A percentile compares a stretch with the other conserved stretches of the same genome.
Evolutionary conservation across 2,329 filamentous ascomycete genomes (phyloP).

Genomic region (Parafenestella ontariensis): DNA sequence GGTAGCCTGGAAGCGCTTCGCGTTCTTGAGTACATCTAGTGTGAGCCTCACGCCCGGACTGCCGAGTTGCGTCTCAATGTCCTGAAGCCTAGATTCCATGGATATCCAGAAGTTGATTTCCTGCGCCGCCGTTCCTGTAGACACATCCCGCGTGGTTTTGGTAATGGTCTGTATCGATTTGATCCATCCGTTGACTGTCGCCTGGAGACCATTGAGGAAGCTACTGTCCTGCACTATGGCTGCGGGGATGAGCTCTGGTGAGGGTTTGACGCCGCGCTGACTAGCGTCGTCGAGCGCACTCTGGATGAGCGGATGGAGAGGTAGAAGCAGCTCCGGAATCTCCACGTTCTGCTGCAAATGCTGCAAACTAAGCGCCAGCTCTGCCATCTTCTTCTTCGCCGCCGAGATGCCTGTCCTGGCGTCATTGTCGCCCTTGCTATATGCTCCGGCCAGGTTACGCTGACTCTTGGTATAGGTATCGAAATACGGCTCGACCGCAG

Average conservation of each 20-base stretch:
- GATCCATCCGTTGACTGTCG: slow-evolving; percentile 96
- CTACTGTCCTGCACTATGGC: slow-evolving; percentile 84
- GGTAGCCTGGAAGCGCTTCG: slow-evolving; percentile 96
- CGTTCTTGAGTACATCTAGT: slow-evolving; percentile 92
- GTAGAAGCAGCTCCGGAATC: slow-evolving; percentile 88
- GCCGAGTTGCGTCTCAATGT: slow-evolving; percentile 85
- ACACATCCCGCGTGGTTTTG: slow-evolving; percentile 85
- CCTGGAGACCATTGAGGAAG: slow-evolving; percentile 92
- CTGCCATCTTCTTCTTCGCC: slow-evolving; percentile 96
- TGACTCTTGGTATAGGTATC: slow-evolving; percentile 86
- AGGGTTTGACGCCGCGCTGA: slow-evolving; percentile 69
- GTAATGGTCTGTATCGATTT: slow-evolving; percentile 97
- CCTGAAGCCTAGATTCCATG: slow-evolving; percentile 92
- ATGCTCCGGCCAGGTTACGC: slow-evolving; percentile 51
- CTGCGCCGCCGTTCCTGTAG: slow-evolving; percentile 82
- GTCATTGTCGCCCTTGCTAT: slow-evolving; percentile 82
- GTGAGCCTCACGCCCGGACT: slow-evolving; percentile 91
- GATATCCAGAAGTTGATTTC: slow-evolving; percentile 99
- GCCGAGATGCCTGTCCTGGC: slow-evolving; percentile 93
- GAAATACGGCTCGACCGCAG: slow-evolving; percentile 93
- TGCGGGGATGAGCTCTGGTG: slow-evolving; percentile 78
- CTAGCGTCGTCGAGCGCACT: slow-evolving; percentile 80
- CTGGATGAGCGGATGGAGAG: slow-evolving; percentile 88
- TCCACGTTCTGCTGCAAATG: slow-evolving; percentile 98
- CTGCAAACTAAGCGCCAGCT: slow-evolving; percentile 86